Conservation (phyloP, 2,329 filamentous ascomycete genomes). For the Trichoderma sp. region DNA sequence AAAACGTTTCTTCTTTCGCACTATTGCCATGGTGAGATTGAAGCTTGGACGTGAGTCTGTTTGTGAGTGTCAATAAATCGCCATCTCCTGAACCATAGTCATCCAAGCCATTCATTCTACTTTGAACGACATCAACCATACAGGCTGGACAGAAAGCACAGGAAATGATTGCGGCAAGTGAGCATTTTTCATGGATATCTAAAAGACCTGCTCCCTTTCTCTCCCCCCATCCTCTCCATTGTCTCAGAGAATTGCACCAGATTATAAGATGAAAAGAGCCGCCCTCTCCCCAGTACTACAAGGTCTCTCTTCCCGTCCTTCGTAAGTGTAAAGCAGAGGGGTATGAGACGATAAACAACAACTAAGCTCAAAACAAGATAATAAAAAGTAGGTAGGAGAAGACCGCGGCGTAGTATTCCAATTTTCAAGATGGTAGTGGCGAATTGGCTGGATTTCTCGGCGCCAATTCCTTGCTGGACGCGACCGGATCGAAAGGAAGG, state of each 20-base stretch:
- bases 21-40: not conserved
- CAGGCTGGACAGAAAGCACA: too few relatives aligned
- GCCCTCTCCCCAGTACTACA: not conserved
- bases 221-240: too few relatives aligned
- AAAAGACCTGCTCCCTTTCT: too few relatives aligned
- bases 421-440: not conserved
- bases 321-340: not conserved
- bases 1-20: not conserved
- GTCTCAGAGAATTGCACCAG: not conserved
- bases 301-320: not conserved
- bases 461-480: not conserved
- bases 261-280: not conserved
- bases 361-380: not conserved
- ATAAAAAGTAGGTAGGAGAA: not conserved
- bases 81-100: too few relatives aligned
- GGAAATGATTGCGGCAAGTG: too few relatives aligned
- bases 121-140: too few relatives aligned
- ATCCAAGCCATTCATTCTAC: too few relatives aligned
- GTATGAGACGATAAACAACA: conserved; percentile 6
- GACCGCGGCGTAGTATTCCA: not conserved
- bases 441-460: not conserved
- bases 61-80: too few relatives aligned
- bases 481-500: not conserved
- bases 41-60: too few relatives aligned
- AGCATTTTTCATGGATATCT: too few relatives aligned